These are phyloP conservation scores for Suaeda aralocaspica DNA, from an alignment of 148 eudicot species.

Conservation along the genomic window DNA sequence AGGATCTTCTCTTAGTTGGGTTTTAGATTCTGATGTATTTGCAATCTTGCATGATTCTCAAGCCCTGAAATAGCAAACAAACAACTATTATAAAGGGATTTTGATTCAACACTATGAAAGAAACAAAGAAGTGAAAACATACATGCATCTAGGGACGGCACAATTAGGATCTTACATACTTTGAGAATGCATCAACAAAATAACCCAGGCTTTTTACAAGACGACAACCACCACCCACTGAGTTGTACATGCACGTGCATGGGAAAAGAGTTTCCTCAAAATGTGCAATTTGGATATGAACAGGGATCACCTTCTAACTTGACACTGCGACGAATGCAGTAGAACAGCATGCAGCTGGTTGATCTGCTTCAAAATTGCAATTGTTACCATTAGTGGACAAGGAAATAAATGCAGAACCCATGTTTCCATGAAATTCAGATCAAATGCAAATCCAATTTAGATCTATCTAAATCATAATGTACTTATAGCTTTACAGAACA, in stretches of 20 bases:
- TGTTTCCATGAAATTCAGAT: not conserved
- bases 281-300: slow-evolving; percentile 41
- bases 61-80: slow-evolving; percentile 32
- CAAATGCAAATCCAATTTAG: not conserved
- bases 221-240: slow-evolving; percentile 40
- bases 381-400: not conserved
- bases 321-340: slow-evolving; percentile 49
- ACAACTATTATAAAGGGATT: not conserved
- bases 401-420: not conserved
- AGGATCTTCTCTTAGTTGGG: not conserved
- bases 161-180: slow-evolving; percentile 52
- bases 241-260: slow-evolving; percentile 35
- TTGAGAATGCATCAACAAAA: slow-evolving; percentile 45
- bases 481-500: not conserved
- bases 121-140: slow-evolving; percentile 18
- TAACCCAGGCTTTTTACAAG: slow-evolving; percentile 37
- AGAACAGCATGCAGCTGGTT: slow-evolving; percentile 39
- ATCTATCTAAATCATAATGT: no score
- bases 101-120: not conserved
- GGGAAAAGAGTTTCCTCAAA: slow-evolving; percentile 43
- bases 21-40: slow-evolving; percentile 20
- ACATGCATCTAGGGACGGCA: slow-evolving; percentile 64
- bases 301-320: slow-evolving; percentile 27
- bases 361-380: slow-evolving; percentile 29
- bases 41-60: slow-evolving; percentile 30